These are phyloP conservation scores for Aspergillus sojae DNA, from an alignment of 2,329 filamentous ascomycete species.

Conservation along the genomic window DNA sequence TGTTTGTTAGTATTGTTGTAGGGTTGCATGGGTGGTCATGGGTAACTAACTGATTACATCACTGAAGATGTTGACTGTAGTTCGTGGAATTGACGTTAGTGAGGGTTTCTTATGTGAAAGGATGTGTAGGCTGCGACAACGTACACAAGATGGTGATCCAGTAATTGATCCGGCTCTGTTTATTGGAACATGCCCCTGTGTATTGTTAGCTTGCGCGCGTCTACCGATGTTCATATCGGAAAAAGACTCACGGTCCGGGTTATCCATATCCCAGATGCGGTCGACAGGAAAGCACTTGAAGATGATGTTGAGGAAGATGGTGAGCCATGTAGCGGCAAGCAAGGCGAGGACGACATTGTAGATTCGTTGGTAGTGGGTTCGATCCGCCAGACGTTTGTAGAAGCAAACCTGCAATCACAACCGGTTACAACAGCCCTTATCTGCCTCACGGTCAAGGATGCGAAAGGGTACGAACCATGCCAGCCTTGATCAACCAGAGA, in stretches of 20 bases:
- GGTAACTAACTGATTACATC: slow-evolving; percentile 21
- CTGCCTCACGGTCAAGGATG: not conserved
- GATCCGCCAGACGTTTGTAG: slow-evolving; percentile 26
- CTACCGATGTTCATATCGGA: not conserved
- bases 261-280: slow-evolving; percentile 14
- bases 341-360: slow-evolving; percentile 22
- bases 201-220: not conserved
- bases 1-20: not conserved
- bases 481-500: slow-evolving; percentile 25
- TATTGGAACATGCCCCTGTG: slow-evolving; percentile 18
- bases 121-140: not conserved
- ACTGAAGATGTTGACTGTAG: slow-evolving; percentile 23
- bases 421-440: not conserved
- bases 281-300: slow-evolving; percentile 24
- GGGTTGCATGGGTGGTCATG: not conserved
- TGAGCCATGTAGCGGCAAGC: slow-evolving; percentile 22
- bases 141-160: slow-evolving; percentile 26
- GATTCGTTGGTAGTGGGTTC: slow-evolving; percentile 21
- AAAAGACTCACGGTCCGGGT: not conserved
- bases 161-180: slow-evolving; percentile 19
- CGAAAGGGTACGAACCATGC: slow-evolving; percentile 16
- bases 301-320: slow-evolving; percentile 24
- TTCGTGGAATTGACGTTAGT: not conserved
- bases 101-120: not conserved
- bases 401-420: slow-evolving; percentile 10